Conservation (phyloP, 2,329 filamentous ascomycete genomes). For the Apiospora malaysiana region DNA sequence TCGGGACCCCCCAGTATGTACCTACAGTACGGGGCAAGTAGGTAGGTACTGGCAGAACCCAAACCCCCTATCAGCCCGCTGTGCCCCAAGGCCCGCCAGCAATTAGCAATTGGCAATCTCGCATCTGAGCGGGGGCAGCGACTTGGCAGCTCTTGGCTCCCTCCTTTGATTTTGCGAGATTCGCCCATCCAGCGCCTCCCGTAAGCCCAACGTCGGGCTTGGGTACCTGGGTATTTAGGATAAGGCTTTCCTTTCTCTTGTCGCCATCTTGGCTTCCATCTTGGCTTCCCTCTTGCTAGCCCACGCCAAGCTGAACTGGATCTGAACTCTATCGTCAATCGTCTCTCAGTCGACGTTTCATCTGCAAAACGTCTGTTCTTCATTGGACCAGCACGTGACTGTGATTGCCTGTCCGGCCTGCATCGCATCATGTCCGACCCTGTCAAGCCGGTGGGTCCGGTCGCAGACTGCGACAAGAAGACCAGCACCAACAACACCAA, state of each 20-base stretch:
- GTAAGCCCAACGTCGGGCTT: too few species aligned
- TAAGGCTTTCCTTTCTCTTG: conserved; percentile 2
- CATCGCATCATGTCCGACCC: conserved; percentile 7
- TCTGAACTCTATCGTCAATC: background rate
- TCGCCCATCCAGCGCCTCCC: background rate
- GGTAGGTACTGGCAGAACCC: too few species aligned
- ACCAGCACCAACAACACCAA: background rate
- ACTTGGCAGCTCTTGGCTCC: conserved; percentile 7
- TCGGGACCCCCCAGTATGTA: too few species aligned
- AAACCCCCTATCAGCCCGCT: background rate
- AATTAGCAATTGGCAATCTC: background rate
- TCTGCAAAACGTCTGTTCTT: background rate
- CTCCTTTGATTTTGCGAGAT: background rate
- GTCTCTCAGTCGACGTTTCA: background rate
- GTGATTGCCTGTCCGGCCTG: background rate
- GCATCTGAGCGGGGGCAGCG: background rate
- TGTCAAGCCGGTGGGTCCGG: background rate
- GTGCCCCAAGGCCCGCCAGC: too few species aligned
- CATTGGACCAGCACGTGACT: background rate
- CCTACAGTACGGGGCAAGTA: too few species aligned
- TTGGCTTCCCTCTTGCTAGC: background rate
- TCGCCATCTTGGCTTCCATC: too few species aligned
- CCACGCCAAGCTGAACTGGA: background rate
- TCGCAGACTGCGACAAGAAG: background rate
- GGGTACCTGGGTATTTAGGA: conserved; percentile 15